Conservation (phyloP, 1,284 basidiomycete species). For the Fomitopsis betulina region DNA sequence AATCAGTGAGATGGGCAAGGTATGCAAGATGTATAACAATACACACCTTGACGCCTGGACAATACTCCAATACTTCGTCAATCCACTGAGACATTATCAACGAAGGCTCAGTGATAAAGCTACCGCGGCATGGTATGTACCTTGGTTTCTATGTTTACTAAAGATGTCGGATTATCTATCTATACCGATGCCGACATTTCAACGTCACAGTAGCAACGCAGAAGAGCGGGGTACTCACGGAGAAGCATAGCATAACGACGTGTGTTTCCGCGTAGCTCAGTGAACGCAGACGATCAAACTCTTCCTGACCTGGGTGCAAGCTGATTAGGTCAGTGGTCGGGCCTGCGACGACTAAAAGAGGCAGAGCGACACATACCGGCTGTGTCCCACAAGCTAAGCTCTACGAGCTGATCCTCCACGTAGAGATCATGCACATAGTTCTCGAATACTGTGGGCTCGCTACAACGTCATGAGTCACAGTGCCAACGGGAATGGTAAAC, state of each 20-base stretch:
- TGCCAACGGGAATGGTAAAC: neutral
- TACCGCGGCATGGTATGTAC: constrained; percentile 35
- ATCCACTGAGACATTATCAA: constrained; percentile 58
- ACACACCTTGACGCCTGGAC: constrained; percentile 87
- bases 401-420: constrained; percentile 81
- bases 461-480: constrained; percentile 24
- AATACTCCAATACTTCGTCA: constrained; percentile 84
- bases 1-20: neutral
- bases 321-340: constrained; percentile 13
- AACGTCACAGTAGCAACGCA: constrained; percentile 1
- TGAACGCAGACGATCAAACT: constrained; percentile 89
- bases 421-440: constrained; percentile 87
- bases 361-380: constrained; percentile 58
- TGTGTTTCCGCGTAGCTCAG: constrained; percentile 94
- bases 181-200: constrained; percentile 83
- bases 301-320: constrained; percentile 76
- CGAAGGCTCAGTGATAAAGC: neutral
- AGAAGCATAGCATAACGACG: constrained; percentile 93
- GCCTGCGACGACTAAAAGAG: neutral
- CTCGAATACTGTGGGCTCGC: constrained; percentile 91
- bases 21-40: constrained; percentile 9
- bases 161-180: constrained; percentile 87
- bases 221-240: constrained; percentile 46
- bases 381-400: constrained; percentile 95
- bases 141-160: constrained; percentile 93